These are phyloP conservation scores for Volvox reticuliferus DNA, from an alignment of 139 green algal species.

Conservation along the genomic window DNA sequence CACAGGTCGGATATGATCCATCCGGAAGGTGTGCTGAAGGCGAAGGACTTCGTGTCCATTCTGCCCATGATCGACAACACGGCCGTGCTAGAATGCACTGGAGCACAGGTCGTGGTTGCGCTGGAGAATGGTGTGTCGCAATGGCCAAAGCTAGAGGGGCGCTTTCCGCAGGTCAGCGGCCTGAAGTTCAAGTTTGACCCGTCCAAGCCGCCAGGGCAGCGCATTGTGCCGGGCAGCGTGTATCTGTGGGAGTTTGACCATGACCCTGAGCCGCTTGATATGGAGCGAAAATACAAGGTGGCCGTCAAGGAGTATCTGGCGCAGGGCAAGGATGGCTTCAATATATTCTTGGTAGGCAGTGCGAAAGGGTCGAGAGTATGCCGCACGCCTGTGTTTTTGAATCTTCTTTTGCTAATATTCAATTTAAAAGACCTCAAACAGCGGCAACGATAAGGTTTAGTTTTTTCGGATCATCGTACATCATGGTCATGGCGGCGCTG, in stretches of 20 bases:
- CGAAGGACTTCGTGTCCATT: conserved; percentile 77
- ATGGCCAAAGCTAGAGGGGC: conserved; percentile 77
- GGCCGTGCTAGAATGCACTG: conserved; percentile 38
- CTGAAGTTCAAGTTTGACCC: conserved; percentile 77
- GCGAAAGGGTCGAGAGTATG: too few relatives aligned
- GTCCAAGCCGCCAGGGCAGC: conserved; percentile 46
- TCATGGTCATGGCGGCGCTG: too few relatives aligned
- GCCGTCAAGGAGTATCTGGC: conserved; percentile 81
- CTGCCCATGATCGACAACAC: conserved; percentile 83
- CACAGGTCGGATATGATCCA: conserved; percentile 59
- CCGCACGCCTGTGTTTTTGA: not conserved
- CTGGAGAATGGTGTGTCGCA: conserved; percentile 81
- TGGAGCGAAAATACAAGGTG: conserved; percentile 63
- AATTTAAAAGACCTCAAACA: too few relatives aligned
- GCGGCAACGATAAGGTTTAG: not conserved
- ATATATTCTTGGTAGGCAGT: conserved; percentile 58
- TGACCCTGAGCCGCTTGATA: conserved; percentile 56
- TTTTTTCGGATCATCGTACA: not conserved
- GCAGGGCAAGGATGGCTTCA: conserved; percentile 83
- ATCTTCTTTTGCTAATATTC: not conserved
- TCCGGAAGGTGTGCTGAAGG: conserved; percentile 58
- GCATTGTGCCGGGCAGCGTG: conserved; percentile 67
- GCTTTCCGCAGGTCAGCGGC: conserved; percentile 75
- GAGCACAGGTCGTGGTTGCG: conserved; percentile 66
- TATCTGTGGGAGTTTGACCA: conserved; percentile 44